Conservation (phyloP, 768 basidiomycete species). For the Hygrophoropsis aurantiaca region DNA sequence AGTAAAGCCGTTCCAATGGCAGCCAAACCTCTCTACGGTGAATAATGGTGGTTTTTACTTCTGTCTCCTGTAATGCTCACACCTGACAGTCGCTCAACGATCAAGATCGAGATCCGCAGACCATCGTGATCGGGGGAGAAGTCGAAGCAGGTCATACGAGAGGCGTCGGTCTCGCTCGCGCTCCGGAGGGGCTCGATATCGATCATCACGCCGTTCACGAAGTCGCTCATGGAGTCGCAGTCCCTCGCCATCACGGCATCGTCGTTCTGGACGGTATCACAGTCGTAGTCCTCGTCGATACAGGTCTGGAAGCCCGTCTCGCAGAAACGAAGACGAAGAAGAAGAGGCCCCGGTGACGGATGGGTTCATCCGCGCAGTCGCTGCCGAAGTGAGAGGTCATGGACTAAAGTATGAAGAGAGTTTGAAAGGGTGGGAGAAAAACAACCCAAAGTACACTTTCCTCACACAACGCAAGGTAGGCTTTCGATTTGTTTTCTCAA, state of each 20-base stretch:
- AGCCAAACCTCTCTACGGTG: conserved; percentile 78
- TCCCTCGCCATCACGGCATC: conserved; percentile 41
- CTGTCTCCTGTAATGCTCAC: too few relatives aligned
- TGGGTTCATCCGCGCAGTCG: conserved; percentile 84
- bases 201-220: conserved; percentile 44
- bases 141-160: conserved; percentile 21
- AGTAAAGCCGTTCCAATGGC: conserved; percentile 94
- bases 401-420: conserved; percentile 74
- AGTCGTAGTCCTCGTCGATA: conserved; percentile 49
- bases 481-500: conserved; percentile 1
- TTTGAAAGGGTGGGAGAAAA: conserved; percentile 72
- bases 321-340: conserved; percentile 54
- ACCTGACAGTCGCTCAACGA: conserved; percentile 18
- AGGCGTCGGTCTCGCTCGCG: conserved; percentile 37
- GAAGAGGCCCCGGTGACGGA: conserved; percentile 61
- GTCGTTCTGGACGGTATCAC: conserved; percentile 30
- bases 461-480: conserved; percentile 55
- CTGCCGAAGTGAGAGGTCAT: conserved; percentile 80
- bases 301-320: conserved; percentile 31
- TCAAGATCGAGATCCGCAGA: conserved; percentile 33
- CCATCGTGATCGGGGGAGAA: conserved; percentile 19
- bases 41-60: conserved; percentile 15
- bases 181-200: conserved; percentile 33
- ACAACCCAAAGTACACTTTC: conserved; percentile 84
- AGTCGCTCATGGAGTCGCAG: conserved; percentile 48